Base-by-base conservation (phyloP, 495 filamentous ascomycete species). In the Delitschia confertaspora region DNA sequence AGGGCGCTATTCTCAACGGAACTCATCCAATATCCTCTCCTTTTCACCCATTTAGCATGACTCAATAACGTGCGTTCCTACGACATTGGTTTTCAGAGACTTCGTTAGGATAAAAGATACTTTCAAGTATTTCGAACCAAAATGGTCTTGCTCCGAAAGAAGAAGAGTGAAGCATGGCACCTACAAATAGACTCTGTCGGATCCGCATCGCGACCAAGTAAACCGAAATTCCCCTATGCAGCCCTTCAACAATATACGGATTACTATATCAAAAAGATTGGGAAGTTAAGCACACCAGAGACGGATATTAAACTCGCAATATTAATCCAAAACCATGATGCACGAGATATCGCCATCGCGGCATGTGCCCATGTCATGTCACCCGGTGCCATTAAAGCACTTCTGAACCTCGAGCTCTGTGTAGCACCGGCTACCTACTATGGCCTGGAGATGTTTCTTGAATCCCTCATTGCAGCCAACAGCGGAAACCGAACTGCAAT, bases 111-210 rank as follows among this genome's bases (percentile, higher is more conserved):
- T n/a, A n/a, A n/a, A n/a, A n/a, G n/a, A n/a, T n/a, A n/a, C n/a
- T n/a, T n/a, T n/a, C n/a, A n/a, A n/a, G n/a, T n/a, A n/a, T n/a
- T n/a, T n/a, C n/a, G n/a, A n/a, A n/a, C n/a, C n/a, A n/a, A n/a
- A n/a, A n/a, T n/a, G n/a, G n/a, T n/a, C n/a, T n/a, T n/a, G n/a
- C n/a, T n/a, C n/a, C n/a, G 39, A 20, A 49, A 45, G 29, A 19
- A n/a, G 13, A 50, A 42, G 18, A 55, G 51, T 17, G 51, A 55
- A 26, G 46, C 40, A 16, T 55, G 51, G 51, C 46, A 55, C 34
- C 16, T 29, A 18, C 41, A 55, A 20, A 38, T 55, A 22, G 37
- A 46, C 22, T 34, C 43, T 42, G 39, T 37, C 4, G 46, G 46
- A 3, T 27, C 9, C 10, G 14, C 20, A 3, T 18, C 37, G 5